These are phyloP conservation scores for Xylaria telfairii DNA, from an alignment of 495 filamentous ascomycete species.

Conservation along the genomic window DNA sequence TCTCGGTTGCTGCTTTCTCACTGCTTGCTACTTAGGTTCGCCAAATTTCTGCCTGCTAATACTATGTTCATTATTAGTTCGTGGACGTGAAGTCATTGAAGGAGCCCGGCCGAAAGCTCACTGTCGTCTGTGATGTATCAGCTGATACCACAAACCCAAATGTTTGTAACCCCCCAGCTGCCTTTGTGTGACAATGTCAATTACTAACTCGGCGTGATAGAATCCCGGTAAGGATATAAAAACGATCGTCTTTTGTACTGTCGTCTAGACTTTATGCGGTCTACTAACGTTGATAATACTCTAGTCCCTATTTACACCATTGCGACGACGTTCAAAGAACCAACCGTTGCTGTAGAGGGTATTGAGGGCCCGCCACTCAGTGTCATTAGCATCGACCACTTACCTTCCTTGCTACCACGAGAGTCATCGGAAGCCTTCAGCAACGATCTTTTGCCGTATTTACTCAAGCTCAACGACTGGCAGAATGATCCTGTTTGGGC, in stretches of 20 bases:
- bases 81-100: conserved; percentile 73
- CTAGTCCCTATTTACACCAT: conserved; percentile 85
- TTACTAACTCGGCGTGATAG: conserved; percentile 17
- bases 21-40: conserved; percentile 13
- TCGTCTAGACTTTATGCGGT: not conserved
- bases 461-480: conserved; percentile 80
- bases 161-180: conserved; percentile 39
- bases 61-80: conserved; percentile 72
- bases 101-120: conserved; percentile 71
- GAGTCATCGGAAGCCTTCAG: conserved; percentile 91
- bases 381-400: conserved; percentile 89
- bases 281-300: conserved; percentile 25
- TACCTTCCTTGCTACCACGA: conserved; percentile 83
- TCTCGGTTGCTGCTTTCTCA: conserved; percentile 1
- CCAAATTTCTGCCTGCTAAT: not conserved
- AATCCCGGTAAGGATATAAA: conserved; percentile 19
- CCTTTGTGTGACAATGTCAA: not conserved
- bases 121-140: conserved; percentile 87
- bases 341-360: conserved; percentile 75
- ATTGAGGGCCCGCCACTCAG: conserved; percentile 65
- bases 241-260: not conserved
- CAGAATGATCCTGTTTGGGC: conserved; percentile 77
- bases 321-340: conserved; percentile 80
- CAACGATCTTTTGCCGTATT: conserved; percentile 75
- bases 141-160: conserved; percentile 77